Evolutionary conservation across 805 yeast species (phyloP).

Genomic region (Candida wancherniae): DNA sequence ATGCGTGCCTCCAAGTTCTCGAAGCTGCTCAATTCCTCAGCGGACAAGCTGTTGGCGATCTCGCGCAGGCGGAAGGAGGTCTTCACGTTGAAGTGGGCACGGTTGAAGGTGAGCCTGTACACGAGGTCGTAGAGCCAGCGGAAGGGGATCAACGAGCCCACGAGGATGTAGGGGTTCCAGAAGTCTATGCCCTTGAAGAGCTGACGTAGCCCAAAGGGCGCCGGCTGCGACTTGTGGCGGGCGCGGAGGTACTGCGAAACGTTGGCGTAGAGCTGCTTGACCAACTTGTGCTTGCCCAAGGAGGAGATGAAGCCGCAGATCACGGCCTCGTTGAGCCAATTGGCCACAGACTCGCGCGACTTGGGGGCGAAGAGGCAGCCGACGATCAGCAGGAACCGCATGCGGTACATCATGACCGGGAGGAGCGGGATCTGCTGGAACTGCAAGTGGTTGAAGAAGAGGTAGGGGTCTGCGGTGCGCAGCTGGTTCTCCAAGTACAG

Average conservation of each 20-base stretch:
- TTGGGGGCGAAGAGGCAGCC: constrained; percentile 21
- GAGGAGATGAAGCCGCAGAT: constrained; percentile 34
- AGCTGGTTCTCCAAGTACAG: not conserved
- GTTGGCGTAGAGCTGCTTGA: constrained; percentile 16
- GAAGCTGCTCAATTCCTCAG: constrained; percentile 12
- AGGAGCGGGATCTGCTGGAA: constrained; percentile 34
- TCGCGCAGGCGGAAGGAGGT: constrained; percentile 28
- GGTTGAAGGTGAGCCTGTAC: constrained; percentile 30
- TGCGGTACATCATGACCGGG: constrained; percentile 36
- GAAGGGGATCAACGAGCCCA: constrained; percentile 30
- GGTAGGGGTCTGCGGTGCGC: not conserved
- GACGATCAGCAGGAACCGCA: constrained; percentile 30
- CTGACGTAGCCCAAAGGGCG: not conserved
- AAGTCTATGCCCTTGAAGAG: constrained; percentile 23
- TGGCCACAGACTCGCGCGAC: constrained; percentile 2
- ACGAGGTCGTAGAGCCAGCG: constrained; percentile 35
- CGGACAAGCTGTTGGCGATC: constrained; percentile 25
- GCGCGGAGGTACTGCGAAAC: not conserved
- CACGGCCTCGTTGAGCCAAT: constrained; percentile 31
- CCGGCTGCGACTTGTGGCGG: not conserved
- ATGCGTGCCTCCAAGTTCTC: constrained; percentile 12
- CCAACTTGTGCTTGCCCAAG: constrained; percentile 32
- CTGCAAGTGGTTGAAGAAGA: constrained; percentile 28
- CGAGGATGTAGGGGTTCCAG: constrained; percentile 28
- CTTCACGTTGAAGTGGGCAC: constrained; percentile 27